Evolutionary conservation across 805 yeast species (phyloP), one percentile per base, ranked within the genome.

Genomic region (Sugiyamaella floridensis): DNA sequence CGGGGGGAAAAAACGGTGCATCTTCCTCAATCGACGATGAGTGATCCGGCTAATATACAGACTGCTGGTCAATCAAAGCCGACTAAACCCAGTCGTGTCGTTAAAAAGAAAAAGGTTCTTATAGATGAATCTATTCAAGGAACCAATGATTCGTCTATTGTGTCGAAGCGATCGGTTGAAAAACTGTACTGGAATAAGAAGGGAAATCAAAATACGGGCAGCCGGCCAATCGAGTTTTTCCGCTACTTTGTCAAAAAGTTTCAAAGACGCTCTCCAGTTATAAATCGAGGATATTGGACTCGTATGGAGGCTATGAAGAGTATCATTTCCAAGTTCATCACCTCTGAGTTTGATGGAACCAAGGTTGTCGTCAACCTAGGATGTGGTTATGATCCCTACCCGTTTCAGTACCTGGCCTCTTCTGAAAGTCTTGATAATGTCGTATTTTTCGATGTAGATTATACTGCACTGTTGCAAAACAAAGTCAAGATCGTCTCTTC

Each of bases 271-370:
- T 82, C 92, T 0, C 95, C 95, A 0, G 82, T 86, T 3, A 85
- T 86, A 40, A 87, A 87, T 61, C 70, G 95, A 58, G 95, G 95
- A 0, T 86, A 86, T 66, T 86, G 93, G 90, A 71, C 85, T 10
- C 72, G 95, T 53, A 81, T 86, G 81, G 81, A 83, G 59, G 80
- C 87, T 2, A 82, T 87, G 48, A 75, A 79, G 55, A 72, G 73
- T 43, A 67, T 79, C 41, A 71, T 86, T 12, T 67, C 72, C 26
- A 67, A 74, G 22, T 79, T 86, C n/a, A 64, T 77, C 2, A 48
- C 60, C 9, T 64, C 68, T 20, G 59, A 65, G 7, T 15, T 47
- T 1, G 47, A 55, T 3, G 56, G 57, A 1, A 54, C 58, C 15
- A 67, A 69, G 48, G 70, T 78, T 5, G 72, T 87, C 1, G 73